Base-by-base conservation (phyloP, 2,329 filamentous ascomycete species). In the Ascochyta fabae region DNA sequence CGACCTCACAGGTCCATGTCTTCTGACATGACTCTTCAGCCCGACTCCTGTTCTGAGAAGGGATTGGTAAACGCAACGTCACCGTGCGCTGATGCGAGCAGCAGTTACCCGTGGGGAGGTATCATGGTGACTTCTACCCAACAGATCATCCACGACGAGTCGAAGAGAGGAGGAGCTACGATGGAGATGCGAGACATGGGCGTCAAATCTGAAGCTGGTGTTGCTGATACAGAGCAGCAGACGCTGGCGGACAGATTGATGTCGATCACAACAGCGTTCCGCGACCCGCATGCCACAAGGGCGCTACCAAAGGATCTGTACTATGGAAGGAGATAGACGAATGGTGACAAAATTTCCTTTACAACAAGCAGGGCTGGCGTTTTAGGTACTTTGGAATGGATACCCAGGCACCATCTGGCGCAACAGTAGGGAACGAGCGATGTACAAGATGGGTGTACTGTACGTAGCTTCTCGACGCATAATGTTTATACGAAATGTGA, bases 241-340 rank as follows among this genome's bases (percentile, higher is more conserved):
- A 79, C 77, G 0, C 67, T 78, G 60, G 77, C 75, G 4, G 78
- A 80, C 43, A 61, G 53, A 26, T 43, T 74, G 29, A 67, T 74
- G 62, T 53, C 62, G 1, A 72, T 74, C 22, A 74, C 69, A 2
- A 69, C 66, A 15, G 63, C 64, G 2, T 69, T 72, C 42, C 68
- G 70, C 6, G 65, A 71, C 35, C 61, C 61, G 16, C 57, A 70
- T 35, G 55, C 64, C 26, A 56, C 51, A 16, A 55, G 59, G 34
- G 44, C 50, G 1, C 38, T 61, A 23, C 57, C 56, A 0, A 58
- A 59, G 19, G 59, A 65, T 10, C 33, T 60, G 12, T 48, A 62
- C 8, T 56, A 61, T 50, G 53, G 46, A 10, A 48, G 57, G 39
- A 62, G 53, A 34, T 68, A 64, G 44, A 44, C 15, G 34, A n/a